Percentiles rank a stretch among this genome's conserved stretches.
Evolutionary conservation across 1,139 yeast species (phyloP).

Genomic region (Yamadazyma taylorii): DNA sequence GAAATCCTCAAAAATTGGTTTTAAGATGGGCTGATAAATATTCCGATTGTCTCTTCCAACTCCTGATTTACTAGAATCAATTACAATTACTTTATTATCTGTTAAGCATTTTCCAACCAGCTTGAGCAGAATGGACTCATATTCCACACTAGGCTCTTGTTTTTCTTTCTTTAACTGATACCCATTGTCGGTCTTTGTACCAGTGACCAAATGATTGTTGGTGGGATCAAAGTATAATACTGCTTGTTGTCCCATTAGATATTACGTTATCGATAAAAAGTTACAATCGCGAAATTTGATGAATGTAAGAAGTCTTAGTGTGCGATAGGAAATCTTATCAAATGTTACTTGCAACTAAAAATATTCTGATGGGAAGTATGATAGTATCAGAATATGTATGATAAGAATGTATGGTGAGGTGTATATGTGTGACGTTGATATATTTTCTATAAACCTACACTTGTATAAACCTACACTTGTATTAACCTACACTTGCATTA

Average conservation of each 20-base stretch:
- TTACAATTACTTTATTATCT: conserved; percentile 12
- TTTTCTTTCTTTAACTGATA: conserved; percentile 2
- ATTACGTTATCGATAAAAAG: too few relatives aligned
- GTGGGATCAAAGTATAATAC: conserved; percentile 5
- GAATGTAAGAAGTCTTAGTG: too few relatives aligned
- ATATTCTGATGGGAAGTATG: too few relatives aligned
- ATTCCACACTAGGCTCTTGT: background rate
- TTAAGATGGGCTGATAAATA: conserved; percentile 41
- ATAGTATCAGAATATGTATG: too few relatives aligned
- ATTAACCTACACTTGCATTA: too few relatives aligned
- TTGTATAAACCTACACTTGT: too few relatives aligned
- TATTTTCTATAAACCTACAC: too few relatives aligned
- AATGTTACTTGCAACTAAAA: too few relatives aligned
- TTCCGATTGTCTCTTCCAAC: conserved; percentile 45
- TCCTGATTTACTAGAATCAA: conserved; percentile 64
- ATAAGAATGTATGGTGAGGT: too few relatives aligned
- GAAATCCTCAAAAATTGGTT: conserved; percentile 45
- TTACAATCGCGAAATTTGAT: background rate
- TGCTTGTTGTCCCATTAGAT: too few relatives aligned
- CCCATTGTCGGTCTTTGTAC: conserved; percentile 9
- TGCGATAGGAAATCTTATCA: too few relatives aligned
- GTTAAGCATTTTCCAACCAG: background rate
- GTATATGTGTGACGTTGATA: too few relatives aligned
- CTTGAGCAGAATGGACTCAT: background rate
- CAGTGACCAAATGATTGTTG: conserved; percentile 7